These are phyloP conservation scores for Metschnikowia koreensis DNA, from an alignment of 805 yeast species.

Conservation along the genomic window DNA sequence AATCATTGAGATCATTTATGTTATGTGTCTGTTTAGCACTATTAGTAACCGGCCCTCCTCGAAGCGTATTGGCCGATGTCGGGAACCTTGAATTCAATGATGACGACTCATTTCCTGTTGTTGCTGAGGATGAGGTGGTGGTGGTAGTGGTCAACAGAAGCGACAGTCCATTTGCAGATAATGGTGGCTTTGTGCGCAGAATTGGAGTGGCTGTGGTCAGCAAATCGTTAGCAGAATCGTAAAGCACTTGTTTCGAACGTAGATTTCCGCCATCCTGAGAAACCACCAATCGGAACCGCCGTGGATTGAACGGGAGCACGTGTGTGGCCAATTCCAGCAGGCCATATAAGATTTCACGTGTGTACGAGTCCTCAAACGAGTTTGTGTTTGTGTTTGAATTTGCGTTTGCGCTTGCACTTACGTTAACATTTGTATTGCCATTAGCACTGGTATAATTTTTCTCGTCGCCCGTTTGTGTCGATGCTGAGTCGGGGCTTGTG, in stretches of 20 bases:
- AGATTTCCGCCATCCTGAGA: conserved; percentile 52
- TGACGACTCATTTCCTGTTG: not conserved
- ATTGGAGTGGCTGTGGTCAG: not conserved
- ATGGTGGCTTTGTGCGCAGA: not conserved
- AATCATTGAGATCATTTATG: conserved; percentile 45
- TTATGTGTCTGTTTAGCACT: conserved; percentile 37
- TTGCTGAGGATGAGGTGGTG: not conserved
- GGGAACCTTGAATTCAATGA: not conserved
- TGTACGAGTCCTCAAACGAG: conserved; percentile 44
- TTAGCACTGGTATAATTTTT: no score
- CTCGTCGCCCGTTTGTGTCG: not conserved
- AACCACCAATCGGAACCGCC: conserved; percentile 42
- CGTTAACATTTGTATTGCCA: no score
- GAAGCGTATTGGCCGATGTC: conserved; percentile 1
- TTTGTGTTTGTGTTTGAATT: conserved; percentile 8
- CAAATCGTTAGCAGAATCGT: conserved; percentile 40
- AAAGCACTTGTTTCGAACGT: conserved; percentile 47
- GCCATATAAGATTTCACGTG: conserved; percentile 49
- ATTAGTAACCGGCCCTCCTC: not conserved
- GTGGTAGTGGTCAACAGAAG: not conserved
- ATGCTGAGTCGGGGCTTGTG: not conserved
- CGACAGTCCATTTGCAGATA: not conserved
- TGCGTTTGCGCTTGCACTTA: not conserved
- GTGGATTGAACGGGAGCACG: conserved; percentile 23
- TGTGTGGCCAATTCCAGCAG: conserved; percentile 22